phyloP scores from a whole-genome alignment of 306 rosid genomes.

The Cyclanthera cordifolia region DNA sequence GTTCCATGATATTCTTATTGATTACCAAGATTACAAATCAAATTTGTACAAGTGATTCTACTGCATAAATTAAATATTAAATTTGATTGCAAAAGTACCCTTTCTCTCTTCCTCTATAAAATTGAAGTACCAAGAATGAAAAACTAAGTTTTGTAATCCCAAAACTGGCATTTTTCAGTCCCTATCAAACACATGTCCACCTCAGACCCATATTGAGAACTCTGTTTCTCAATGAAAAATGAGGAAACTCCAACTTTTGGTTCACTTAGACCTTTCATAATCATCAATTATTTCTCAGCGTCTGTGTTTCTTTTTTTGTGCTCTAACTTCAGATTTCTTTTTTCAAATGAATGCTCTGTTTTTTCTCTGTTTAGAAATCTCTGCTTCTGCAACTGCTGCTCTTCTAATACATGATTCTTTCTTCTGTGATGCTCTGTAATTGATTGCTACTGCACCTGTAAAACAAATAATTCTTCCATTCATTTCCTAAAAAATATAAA shows the following conservation, averaged over 20 bases:
- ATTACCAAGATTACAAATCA: too few relatives aligned
- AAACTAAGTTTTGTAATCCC: too few relatives aligned
- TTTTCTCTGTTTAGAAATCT: slow-evolving; percentile 2
- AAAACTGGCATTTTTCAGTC: not conserved
- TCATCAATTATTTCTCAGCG: not conserved
- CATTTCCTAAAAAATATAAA: too few relatives aligned
- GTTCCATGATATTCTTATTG: too few relatives aligned
- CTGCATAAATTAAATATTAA: too few relatives aligned
- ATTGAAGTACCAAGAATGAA: too few relatives aligned
- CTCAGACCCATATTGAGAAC: not conserved
- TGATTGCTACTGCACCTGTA: not conserved
- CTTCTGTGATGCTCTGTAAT: not conserved
- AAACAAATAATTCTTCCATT: not conserved
- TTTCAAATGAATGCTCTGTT: not conserved
- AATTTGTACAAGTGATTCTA: too few relatives aligned
- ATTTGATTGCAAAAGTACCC: too few relatives aligned
- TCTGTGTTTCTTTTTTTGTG: not conserved
- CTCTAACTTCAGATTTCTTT: not conserved
- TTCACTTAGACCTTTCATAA: slow-evolving; percentile 5
- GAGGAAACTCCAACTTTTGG: not conserved
- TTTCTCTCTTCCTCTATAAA: too few relatives aligned
- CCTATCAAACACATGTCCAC: not conserved
- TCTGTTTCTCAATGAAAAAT: not conserved
- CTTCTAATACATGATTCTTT: not conserved
- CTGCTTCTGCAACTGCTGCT: not conserved